These are phyloP conservation scores for Coelastrella sp. DNA, from an alignment of 139 green algal genomes.

Conservation along the genomic window DNA sequence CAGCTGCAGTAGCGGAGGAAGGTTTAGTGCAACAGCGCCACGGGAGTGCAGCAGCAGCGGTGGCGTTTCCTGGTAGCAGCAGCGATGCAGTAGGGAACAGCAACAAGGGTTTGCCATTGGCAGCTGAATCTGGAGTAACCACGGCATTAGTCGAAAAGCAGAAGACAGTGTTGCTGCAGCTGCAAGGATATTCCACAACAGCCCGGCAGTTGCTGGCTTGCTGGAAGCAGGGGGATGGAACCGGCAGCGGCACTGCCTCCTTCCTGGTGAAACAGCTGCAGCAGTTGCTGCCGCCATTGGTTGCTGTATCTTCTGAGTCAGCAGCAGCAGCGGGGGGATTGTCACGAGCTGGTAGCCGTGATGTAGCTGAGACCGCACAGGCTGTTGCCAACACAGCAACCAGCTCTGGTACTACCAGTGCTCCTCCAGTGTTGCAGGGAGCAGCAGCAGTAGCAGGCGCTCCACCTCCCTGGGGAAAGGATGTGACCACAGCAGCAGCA, in stretches of 20 bases:
- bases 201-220: constrained; percentile 3
- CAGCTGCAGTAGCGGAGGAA: constrained; percentile 17
- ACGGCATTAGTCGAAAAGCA: not conserved
- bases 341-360: constrained; percentile 7
- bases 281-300: constrained; percentile 22
- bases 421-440: not conserved
- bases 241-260: constrained; percentile 3
- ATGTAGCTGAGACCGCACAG: not conserved
- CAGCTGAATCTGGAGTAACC: constrained; percentile 2
- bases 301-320: not conserved
- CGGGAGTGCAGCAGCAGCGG: constrained; percentile 1
- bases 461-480: constrained; percentile 1
- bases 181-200: not conserved
- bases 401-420: not conserved
- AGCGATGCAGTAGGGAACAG: not conserved
- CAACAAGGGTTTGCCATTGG: constrained; percentile 6
- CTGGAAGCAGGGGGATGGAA: constrained; percentile 20
- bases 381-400: not conserved
- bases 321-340: not conserved
- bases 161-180: not conserved
- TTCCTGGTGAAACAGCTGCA: not conserved
- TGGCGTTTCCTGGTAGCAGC: constrained; percentile 3
- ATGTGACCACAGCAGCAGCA: not conserved
- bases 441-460: constrained; percentile 32
- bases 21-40: constrained; percentile 29